Conservation (phyloP, 345 rosid species). For the Hibiscus mutabilis region DNA sequence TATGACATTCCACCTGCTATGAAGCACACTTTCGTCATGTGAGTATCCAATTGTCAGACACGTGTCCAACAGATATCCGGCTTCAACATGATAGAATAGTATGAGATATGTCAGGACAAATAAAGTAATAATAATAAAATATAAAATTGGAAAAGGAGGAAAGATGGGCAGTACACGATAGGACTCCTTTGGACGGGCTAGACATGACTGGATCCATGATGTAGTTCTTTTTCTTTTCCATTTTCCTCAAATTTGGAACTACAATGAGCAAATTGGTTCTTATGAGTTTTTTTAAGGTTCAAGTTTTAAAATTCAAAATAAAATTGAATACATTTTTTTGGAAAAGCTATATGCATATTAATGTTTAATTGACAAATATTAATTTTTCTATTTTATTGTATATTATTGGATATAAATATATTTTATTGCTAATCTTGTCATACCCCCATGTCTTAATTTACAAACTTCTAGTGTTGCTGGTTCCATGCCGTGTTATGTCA, state of each 20-base stretch:
- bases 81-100: neutral
- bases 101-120: neutral
- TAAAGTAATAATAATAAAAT: neutral
- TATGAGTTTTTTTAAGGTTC: neutral
- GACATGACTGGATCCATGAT: neutral
- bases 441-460: neutral
- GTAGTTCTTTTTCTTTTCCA: neutral
- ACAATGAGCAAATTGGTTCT: neutral
- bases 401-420: neutral
- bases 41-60: neutral
- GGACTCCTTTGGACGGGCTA: neutral
- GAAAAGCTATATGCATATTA: neutral
- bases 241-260: neutral
- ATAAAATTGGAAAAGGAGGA: neutral
- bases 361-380: neutral
- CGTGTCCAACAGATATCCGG: neutral
- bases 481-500: neutral
- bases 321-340: neutral
- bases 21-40: neutral
- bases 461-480: neutral
- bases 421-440: neutral
- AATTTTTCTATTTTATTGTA: neutral
- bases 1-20: neutral
- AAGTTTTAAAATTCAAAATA: neutral
- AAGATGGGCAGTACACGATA: neutral